phyloP scores from a whole-genome alignment of 805 yeast genomes.

The Naumovozyma dairenensis region DNA sequence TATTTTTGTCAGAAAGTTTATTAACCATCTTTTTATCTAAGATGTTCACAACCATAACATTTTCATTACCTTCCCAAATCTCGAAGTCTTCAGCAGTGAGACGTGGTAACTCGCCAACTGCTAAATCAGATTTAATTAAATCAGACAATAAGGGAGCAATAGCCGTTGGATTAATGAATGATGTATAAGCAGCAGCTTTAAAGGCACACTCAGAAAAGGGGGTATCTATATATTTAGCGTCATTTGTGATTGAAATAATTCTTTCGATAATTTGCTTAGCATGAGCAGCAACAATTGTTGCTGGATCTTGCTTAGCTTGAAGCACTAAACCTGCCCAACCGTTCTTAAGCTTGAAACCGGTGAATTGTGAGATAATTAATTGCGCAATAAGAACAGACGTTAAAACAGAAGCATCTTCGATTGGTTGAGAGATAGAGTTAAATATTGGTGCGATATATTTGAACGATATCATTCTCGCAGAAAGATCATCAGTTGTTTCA shows the following conservation, averaged over 20 bases:
- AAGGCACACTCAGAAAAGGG: constrained; percentile 37
- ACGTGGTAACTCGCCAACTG: constrained; percentile 26
- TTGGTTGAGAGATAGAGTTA: constrained; percentile 29
- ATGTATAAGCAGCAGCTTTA: constrained; percentile 40
- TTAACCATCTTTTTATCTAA: constrained; percentile 37
- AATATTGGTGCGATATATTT: constrained; percentile 31
- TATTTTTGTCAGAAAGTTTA: constrained; percentile 50
- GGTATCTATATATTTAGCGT: constrained; percentile 11
- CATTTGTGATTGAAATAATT: constrained; percentile 13
- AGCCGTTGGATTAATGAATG: constrained; percentile 50
- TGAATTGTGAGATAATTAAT: constrained; percentile 38
- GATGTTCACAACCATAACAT: constrained; percentile 58
- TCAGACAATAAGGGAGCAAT: constrained; percentile 43
- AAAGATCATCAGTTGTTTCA: constrained; percentile 8
- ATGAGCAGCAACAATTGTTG: constrained; percentile 35
- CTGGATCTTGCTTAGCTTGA: constrained; percentile 55
- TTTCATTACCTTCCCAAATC: constrained; percentile 64
- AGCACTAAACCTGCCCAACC: constrained; percentile 77
- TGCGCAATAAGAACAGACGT: constrained; percentile 31
- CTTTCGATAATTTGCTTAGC: constrained; percentile 15
- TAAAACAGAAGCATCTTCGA: constrained; percentile 19
- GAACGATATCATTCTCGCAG: constrained; percentile 19
- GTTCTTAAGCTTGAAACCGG: constrained; percentile 31
- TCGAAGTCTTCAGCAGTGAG: constrained; percentile 42
- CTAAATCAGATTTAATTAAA: constrained; percentile 36